Base-by-base conservation (phyloP, 257 asterid genomes). In the Fraxinus excelsior region DNA sequence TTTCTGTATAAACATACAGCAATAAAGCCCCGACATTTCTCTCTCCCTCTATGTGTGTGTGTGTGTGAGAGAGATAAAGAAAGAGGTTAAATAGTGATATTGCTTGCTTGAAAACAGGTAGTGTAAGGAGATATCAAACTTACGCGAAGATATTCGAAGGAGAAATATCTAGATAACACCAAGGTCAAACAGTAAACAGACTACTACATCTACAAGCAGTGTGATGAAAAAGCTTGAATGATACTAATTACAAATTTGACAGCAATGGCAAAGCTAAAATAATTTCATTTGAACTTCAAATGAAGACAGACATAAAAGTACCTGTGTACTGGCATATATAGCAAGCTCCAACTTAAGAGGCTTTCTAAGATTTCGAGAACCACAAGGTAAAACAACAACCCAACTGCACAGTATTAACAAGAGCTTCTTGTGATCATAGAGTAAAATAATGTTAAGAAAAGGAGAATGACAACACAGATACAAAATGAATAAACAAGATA, bases 271-370 rank as follows among this genome's bases (percentile, higher is more conserved):
- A n/a, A 53, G 11, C n/a, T 3, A 53, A 53, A 53, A 53, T 19
- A 5, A 53, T 7, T 53, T 53, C 64, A 71, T 72, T 37, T 26
- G 23, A 80, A 40, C 56, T 70, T 42, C 49, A 42, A 40, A 67
- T 3, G 70, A 78, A 25, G 46, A 44, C 38, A 46, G 38, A 64
- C 64, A 60, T 66, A 71, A 72, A 66, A 67, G 67, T 69, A 92
- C 98, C 97, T 94, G 97, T 40, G 74, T 31, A 84, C 80, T 75
- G 37, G 88, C 25, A 73, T 96, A 96, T 75, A 96, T 80, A 13
- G 91, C 97, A 86, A 96, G 96, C 94, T 96, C 99, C 92, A 93
- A 82, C 88, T 81, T 93, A 84, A 89, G 90, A 76, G 98, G 97
- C 82, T 90, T 90, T 76, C 81, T 79, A 18, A 77, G 89, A 82